Conservation (phyloP, 305 asterid genomes). For the Fraxinus nigra region DNA sequence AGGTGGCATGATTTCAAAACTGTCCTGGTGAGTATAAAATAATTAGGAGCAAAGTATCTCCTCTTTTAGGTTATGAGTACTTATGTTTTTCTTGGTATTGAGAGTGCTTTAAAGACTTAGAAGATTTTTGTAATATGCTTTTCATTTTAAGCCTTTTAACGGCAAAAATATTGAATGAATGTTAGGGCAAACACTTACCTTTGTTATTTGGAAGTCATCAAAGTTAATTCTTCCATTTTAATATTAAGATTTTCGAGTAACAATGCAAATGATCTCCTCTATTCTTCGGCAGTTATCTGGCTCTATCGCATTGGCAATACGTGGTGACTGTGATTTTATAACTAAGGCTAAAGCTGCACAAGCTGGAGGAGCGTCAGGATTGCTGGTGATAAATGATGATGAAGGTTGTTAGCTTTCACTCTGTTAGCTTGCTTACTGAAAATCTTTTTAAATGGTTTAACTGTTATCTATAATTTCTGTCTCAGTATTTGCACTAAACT, state of each 20-base stretch:
- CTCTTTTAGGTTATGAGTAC: not conserved
- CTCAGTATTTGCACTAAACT: constrained; percentile 10
- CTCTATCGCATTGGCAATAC: constrained; percentile 60
- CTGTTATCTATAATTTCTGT: not conserved
- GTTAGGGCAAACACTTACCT: not conserved
- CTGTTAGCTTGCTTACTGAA: constrained; percentile 21
- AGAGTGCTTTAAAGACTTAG: constrained; percentile 3
- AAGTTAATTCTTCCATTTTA: not conserved
- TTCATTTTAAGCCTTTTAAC: constrained; percentile 9
- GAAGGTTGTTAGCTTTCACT: constrained; percentile 56
- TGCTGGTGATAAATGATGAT: constrained; percentile 70
- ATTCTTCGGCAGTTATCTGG: constrained; percentile 62
- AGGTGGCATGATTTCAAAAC: not conserved
- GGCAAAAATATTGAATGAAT: not conserved
- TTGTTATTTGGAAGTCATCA: constrained; percentile 9
- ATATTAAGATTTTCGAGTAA: constrained; percentile 7
- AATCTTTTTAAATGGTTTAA: not conserved
- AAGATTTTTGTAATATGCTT: constrained; percentile 1
- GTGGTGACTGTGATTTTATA: constrained; percentile 87
- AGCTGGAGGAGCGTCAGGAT: constrained; percentile 74
- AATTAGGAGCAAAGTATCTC: constrained; percentile 10
- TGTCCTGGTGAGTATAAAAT: constrained; percentile 7
- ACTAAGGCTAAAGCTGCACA: constrained; percentile 78
- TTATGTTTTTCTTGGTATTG: constrained; percentile 7
- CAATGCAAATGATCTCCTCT: constrained; percentile 17